Conservation (phyloP, 768 basidiomycete genomes). For the Rhizopogon rudus region DNA sequence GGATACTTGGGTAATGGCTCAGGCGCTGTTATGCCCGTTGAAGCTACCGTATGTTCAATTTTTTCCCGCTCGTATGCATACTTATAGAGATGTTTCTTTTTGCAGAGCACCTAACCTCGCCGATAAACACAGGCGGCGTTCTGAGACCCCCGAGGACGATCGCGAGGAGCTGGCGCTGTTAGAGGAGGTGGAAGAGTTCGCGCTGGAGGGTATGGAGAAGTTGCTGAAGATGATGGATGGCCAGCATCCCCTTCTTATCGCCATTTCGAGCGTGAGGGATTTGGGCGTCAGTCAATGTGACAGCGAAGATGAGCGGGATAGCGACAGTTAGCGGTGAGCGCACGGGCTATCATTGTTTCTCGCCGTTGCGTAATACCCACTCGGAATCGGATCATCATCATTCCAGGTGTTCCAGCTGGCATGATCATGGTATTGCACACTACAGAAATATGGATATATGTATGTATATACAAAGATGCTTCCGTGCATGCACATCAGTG, state of each 20-base stretch:
- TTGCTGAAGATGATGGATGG: slow-evolving; percentile 51
- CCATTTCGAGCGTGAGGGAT: slow-evolving; percentile 67
- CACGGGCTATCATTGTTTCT: too few species aligned
- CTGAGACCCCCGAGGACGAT: slow-evolving; percentile 45
- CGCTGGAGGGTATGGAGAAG: slow-evolving; percentile 74
- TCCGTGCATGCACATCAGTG: neutral
- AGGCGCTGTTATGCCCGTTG: slow-evolving; percentile 96
- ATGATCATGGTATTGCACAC: neutral
- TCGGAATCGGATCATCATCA: too few species aligned
- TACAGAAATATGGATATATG: neutral
- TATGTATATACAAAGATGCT: neutral
- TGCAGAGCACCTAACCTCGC: slow-evolving; percentile 84
- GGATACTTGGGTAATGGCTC: slow-evolving; percentile 96
- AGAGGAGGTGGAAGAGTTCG: slow-evolving; percentile 83
- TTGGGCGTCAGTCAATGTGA: slow-evolving; percentile 53
- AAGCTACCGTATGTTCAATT: slow-evolving; percentile 68
- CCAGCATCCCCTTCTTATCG: slow-evolving; percentile 62
- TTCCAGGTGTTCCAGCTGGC: neutral
- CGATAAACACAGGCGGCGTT: slow-evolving; percentile 57
- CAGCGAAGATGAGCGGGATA: slow-evolving; percentile 39
- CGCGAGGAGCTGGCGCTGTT: slow-evolving; percentile 64
- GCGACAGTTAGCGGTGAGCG: slow-evolving; percentile 11
- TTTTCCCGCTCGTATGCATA: neutral
- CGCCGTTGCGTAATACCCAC: too few species aligned
- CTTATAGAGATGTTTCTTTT: neutral